Percentiles rank a stretch among this genome's conserved stretches.
phyloP scores from a whole-genome alignment of 1,284 basidiomycete species.

The Ganoderma lingzhi region DNA sequence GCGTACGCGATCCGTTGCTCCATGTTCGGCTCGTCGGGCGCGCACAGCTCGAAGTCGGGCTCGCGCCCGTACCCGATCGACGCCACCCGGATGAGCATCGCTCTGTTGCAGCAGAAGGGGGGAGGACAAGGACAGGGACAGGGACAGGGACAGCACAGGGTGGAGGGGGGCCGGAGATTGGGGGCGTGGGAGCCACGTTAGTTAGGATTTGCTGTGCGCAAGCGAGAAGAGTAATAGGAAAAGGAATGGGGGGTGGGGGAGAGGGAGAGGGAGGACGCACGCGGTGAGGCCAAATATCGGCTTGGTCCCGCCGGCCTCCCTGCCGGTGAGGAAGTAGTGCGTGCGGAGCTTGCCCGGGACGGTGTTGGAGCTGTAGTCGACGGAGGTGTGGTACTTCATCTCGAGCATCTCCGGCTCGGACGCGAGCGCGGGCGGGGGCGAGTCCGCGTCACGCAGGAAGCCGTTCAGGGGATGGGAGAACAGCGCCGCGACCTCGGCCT shows the following conservation, averaged over 20 bases:
- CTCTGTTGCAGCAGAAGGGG: conserved; percentile 47
- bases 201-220: background rate
- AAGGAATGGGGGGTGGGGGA: conserved; percentile 52
- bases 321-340: conserved; percentile 83
- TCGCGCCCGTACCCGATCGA: conserved; percentile 67
- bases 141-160: background rate
- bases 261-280: conserved; percentile 54
- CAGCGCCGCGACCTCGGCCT: conserved; percentile 77
- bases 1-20: conserved; percentile 69
- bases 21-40: conserved; percentile 61
- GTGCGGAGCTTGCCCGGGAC: conserved; percentile 53
- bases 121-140: background rate
- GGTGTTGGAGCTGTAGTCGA: conserved; percentile 62
- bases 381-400: conserved; percentile 70
- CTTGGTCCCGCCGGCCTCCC: conserved; percentile 82
- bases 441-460: conserved; percentile 67
- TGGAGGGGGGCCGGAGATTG: conserved; percentile 2
- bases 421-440: conserved; percentile 61
- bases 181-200: background rate
- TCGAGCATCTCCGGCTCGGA: conserved; percentile 62
- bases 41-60: conserved; percentile 71
- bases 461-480: conserved; percentile 85
- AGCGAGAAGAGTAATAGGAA: background rate
- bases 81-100: conserved; percentile 77
- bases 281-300: conserved; percentile 83